Conservation (phyloP, 805 yeast genomes). For the Barnettozyma wickerhamii region DNA sequence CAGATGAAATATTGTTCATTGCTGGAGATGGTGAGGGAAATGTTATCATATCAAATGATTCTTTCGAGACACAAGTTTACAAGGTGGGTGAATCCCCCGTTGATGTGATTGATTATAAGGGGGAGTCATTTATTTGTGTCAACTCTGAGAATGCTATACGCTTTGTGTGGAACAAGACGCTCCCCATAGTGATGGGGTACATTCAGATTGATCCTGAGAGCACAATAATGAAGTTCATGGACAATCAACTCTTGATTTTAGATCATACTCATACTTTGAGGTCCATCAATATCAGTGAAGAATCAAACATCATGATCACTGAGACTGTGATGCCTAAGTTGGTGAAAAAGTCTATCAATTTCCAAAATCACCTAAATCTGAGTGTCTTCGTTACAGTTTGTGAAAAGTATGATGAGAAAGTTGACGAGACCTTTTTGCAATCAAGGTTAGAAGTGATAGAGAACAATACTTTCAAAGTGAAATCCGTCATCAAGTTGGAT, state of each 20-base stretch:
- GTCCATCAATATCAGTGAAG: not conserved
- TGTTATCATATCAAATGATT: conserved; percentile 1
- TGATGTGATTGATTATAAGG: conserved; percentile 10
- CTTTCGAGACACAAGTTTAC: not conserved
- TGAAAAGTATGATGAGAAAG: conserved; percentile 8
- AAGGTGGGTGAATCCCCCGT: conserved; percentile 25
- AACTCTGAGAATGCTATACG: conserved; percentile 18
- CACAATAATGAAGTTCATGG: not conserved
- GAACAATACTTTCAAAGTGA: conserved; percentile 22
- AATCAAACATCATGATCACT: conserved; percentile 4
- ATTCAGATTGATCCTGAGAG: conserved; percentile 10
- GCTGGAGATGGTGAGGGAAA: conserved; percentile 25
- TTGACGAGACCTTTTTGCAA: conserved; percentile 5
- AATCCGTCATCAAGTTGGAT: conserved; percentile 15
- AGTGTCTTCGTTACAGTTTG: conserved; percentile 19
- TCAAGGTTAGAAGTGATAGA: conserved; percentile 24
- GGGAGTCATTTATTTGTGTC: conserved; percentile 10
- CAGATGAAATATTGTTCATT: conserved; percentile 4
- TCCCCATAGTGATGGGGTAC: conserved; percentile 18
- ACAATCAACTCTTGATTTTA: not conserved
- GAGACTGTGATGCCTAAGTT: conserved; percentile 11
- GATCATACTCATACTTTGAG: not conserved
- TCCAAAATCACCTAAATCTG: conserved; percentile 21
- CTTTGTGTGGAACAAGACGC: conserved; percentile 5
- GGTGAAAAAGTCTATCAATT: conserved; percentile 17